Evolutionary conservation across 2,329 filamentous ascomycete genomes (phyloP), one percentile per base, ranked within the genome.

Genomic region (Alternaria sp.): DNA sequence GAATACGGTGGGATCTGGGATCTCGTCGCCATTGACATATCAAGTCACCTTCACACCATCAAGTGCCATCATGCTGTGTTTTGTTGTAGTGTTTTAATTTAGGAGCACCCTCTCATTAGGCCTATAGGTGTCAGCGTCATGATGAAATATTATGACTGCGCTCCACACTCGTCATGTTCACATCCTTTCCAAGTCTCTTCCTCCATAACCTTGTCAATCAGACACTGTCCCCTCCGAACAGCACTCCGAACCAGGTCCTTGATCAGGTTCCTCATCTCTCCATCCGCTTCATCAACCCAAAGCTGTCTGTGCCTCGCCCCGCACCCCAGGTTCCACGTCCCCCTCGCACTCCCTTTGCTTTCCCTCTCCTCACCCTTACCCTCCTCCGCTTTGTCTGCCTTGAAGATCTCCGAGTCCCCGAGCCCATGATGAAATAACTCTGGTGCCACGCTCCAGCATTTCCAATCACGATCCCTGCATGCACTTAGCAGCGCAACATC

Each of bases 361-460:
- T 24, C 38, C 1, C n/a, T 52, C 28, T 44, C 48, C 24, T 34
- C 52, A 28, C 14, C 46, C 14, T 43, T 59, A 42, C 43, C 9
- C 47, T 20, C 22, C 22, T 11, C 59, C 7, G 2, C 26, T 26
- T 18, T 36, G 24, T 65, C 61, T 12, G 57, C 61, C 41, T 46
- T 48, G 14, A 22, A 55, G 53, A 67, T 67, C 63, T 78, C 76
- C 26, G 69, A 76, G 24, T 51, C 56, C 7, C 65, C 72, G 18
- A 72, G 65, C 26, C 70, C 62, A 56, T 81, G 79, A 56, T 81
- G 78, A 55, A 81, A 79, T n/a, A 81, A 48, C 59, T 81, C 79
- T 1, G 79, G 79, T 26, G 70, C 73, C 4, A 75, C 72, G 20
- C 68, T 77, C 63, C 70, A 79, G 63, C 79, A 81, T 38, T 62